Base-by-base conservation (phyloP, 1,284 basidiomycete species). In the Naganishia cerealis region DNA sequence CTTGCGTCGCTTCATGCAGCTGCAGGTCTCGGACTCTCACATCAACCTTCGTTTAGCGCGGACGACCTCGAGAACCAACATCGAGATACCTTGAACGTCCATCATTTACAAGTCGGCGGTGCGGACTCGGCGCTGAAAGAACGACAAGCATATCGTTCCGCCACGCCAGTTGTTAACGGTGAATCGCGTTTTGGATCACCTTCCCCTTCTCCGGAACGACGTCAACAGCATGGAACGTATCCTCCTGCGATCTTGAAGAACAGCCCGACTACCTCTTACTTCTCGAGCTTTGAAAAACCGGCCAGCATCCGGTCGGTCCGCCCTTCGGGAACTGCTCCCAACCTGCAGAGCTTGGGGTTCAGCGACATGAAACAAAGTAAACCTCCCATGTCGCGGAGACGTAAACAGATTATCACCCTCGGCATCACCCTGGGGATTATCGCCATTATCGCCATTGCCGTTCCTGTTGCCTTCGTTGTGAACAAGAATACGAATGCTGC, bases 361-460 rank as follows among this genome's bases (percentile, higher is more conserved):
- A 54, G 50, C 48, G 61, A 63, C 13, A 36, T 29, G 13, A 42
- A 42, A 29, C 50, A 38, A n/a, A 24, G n/a, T 10, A 53, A 42
- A 33, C 21, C 33, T 24, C 15, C 48, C 10, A 63, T 63, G 61
- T 53, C 61, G 12, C 29, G 61, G 29, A 29, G 61, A 46, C 52
- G 43, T 24, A 63, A 63, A 42, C 61, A 63, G 21, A 16, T 63
- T 15, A 54, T 54, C 50, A 54, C 61, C 73, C 72, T 75, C 56
- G 77, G 71, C 21, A 61, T 78, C 15, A 71, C 73, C 13, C 13
- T 71, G 21, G 68, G 71, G 1, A 67, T 73, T 18, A 71, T 75
- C 38, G 43, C 79, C 33, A 46, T 78, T 33, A 61, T 80, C 54
- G 76, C 74, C 43, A 72, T 79, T 57, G 74, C 68, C n/a, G 70